Conservation (phyloP, 1,139 yeast genomes). For the Yamadazyma dushanensis region DNA sequence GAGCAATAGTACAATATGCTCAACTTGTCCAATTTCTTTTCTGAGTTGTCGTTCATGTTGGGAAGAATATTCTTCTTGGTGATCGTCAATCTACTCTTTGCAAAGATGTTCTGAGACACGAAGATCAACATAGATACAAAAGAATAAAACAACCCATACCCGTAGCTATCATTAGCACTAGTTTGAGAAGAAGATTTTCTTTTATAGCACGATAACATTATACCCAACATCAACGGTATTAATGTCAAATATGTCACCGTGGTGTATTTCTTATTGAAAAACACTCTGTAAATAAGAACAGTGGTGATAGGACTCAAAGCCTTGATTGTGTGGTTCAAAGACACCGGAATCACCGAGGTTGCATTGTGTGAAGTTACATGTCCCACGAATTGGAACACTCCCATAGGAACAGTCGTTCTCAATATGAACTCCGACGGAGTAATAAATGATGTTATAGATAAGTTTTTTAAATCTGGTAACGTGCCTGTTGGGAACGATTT, state of each 20-base stretch:
- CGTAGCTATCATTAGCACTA: conserved; percentile 21
- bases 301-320: conserved; percentile 87
- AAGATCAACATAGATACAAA: conserved; percentile 80
- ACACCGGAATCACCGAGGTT: conserved; percentile 83
- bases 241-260: conserved; percentile 73
- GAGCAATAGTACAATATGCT: conserved; percentile 86
- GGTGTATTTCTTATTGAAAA: conserved; percentile 59
- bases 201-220: conserved; percentile 76
- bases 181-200: conserved; percentile 18
- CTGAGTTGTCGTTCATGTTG: conserved; percentile 17
- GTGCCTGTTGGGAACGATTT: conserved; percentile 56
- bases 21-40: conserved; percentile 69
- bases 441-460: conserved; percentile 33
- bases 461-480: conserved; percentile 38
- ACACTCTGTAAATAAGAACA: conserved; percentile 69
- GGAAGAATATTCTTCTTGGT: conserved; percentile 24
- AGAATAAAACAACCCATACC: conserved; percentile 71
- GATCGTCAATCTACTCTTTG: conserved; percentile 73
- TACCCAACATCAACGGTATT: conserved; percentile 76
- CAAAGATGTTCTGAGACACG: conserved; percentile 89
- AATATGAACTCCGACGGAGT: conserved; percentile 58
- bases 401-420: conserved; percentile 84
- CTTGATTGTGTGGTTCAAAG: conserved; percentile 88
- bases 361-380: conserved; percentile 90
- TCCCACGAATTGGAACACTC: conserved; percentile 85